Percentiles rank a stretch among this genome's conserved stretches.
Evolutionary conservation across 257 asterid genomes (phyloP).

Genomic region (Scutellaria barbata): DNA sequence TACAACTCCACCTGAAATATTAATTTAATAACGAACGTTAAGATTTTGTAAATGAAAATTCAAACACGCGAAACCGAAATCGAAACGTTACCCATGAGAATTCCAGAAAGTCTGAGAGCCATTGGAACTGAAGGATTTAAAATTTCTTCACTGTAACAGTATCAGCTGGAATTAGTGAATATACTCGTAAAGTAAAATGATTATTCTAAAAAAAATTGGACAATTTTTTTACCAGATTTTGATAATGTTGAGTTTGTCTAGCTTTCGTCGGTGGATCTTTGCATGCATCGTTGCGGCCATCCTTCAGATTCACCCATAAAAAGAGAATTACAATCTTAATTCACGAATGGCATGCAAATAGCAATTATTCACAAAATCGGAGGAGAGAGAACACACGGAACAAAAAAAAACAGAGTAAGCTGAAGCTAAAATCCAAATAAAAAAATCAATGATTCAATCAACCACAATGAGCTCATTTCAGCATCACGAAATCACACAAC

Average conservation of each 20-base stretch:
- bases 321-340: slow-evolving; percentile 3
- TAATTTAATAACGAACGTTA: neutral
- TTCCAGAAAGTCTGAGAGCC: slow-evolving; percentile 97
- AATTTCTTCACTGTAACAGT: slow-evolving; percentile 73
- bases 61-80: slow-evolving; percentile 10
- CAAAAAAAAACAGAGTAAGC: slow-evolving; percentile 8
- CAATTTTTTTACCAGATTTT: slow-evolving; percentile 62
- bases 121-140: slow-evolving; percentile 89
- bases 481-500: neutral
- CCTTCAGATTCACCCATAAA: slow-evolving; percentile 53
- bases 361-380: neutral
- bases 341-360: slow-evolving; percentile 20
- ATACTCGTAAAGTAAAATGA: neutral
- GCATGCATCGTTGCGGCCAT: slow-evolving; percentile 96
- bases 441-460: neutral
- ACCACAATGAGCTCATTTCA: slow-evolving; percentile 13
- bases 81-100: slow-evolving; percentile 78
- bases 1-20: slow-evolving; percentile 82
- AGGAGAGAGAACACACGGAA: neutral
- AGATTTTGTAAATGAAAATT: neutral
- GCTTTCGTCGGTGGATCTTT: slow-evolving; percentile 69
- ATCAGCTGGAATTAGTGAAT: slow-evolving; percentile 2
- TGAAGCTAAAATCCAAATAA: slow-evolving; percentile 17
- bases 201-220: neutral
- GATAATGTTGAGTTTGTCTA: slow-evolving; percentile 76